Evolutionary conservation across 2,329 filamentous ascomycete genomes (phyloP).

Genomic region (Chaetothyriales sp.): DNA sequence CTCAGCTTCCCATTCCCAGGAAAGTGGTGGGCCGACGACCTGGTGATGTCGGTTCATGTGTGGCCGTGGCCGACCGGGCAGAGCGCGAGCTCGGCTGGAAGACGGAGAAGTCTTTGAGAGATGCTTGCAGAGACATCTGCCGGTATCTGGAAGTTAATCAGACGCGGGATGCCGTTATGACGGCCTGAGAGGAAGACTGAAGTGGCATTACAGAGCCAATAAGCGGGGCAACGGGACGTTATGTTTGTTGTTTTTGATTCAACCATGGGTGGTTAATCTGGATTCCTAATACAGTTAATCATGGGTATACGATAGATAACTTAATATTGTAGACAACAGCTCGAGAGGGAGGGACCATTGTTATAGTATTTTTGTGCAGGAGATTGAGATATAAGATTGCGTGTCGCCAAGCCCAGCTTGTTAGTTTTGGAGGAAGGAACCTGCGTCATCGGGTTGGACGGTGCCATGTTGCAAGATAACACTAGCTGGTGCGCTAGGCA

Average conservation of each 20-base stretch:
- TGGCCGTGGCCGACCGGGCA: slow-evolving; percentile 24
- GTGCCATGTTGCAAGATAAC: neutral
- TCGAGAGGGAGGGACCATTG: neutral
- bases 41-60: slow-evolving; percentile 27
- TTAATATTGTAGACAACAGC: neutral
- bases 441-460: neutral
- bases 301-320: neutral
- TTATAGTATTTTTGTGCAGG: neutral
- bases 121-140: slow-evolving; percentile 24
- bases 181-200: neutral
- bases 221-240: too few species aligned
- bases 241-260: neutral
- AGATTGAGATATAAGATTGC: neutral
- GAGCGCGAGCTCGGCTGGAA: slow-evolving; percentile 40
- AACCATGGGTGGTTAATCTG: neutral
- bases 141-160: slow-evolving; percentile 4
- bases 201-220: neutral
- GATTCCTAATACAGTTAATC: neutral
- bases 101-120: slow-evolving; percentile 24
- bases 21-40: slow-evolving; percentile 22
- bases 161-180: neutral
- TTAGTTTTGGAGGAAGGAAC: neutral
- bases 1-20: slow-evolving; percentile 21
- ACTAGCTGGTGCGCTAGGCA: neutral
- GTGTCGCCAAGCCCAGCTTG: neutral